Evolutionary conservation across 176 grass and related monocot genomes (phyloP).

Genomic region (Eleusine coracana): DNA sequence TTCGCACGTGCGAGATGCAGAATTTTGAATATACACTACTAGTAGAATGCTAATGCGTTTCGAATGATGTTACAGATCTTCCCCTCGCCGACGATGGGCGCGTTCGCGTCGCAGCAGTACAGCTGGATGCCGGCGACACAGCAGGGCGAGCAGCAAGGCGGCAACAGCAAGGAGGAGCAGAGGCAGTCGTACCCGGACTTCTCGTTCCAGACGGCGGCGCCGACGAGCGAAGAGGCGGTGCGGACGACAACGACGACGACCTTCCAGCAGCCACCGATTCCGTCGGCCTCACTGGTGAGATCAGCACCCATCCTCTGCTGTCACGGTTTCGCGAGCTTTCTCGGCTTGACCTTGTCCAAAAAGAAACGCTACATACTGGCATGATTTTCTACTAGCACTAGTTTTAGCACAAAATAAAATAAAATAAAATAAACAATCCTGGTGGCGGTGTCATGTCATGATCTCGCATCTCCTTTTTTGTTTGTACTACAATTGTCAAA

Average conservation of each 20-base stretch:
- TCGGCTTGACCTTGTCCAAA: conserved; percentile 44
- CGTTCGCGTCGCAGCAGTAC: conserved; percentile 65
- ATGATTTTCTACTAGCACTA: neutral
- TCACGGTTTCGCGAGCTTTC: conserved; percentile 4
- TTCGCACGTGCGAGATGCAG: neutral
- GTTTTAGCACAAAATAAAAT: conserved; percentile 9
- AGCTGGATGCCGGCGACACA: conserved; percentile 46
- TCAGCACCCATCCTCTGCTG: conserved; percentile 14
- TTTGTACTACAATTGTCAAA: conserved; percentile 25
- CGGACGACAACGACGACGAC: conserved; percentile 33
- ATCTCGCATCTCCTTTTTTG: conserved; percentile 26
- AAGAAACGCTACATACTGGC: neutral
- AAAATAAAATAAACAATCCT: neutral
- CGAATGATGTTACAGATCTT: conserved; percentile 52
- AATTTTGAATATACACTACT: neutral
- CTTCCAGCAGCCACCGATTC: conserved; percentile 50
- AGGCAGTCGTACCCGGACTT: conserved; percentile 64
- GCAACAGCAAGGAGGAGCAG: conserved; percentile 53
- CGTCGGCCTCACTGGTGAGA: conserved; percentile 44
- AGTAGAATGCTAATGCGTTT: conserved; percentile 9
- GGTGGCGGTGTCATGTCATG: conserved; percentile 11
- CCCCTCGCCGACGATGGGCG: conserved; percentile 72
- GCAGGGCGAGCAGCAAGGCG: conserved; percentile 41
- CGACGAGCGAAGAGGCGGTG: conserved; percentile 31
- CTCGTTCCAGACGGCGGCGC: conserved; percentile 77